Base-by-base conservation (phyloP, 768 basidiomycete species). In the Lactifluus volemus region DNA sequence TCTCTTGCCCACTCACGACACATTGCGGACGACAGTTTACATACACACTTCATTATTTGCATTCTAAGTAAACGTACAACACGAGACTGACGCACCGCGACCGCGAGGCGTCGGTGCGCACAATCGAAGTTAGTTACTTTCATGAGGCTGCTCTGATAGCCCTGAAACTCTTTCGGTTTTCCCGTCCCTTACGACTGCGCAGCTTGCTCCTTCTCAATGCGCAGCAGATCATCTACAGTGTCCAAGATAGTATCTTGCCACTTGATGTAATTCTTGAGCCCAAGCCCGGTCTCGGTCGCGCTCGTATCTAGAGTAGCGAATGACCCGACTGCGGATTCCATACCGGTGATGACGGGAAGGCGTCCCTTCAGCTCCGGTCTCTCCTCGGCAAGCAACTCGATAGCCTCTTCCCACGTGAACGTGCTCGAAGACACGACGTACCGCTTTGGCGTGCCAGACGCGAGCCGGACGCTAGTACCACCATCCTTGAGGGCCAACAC, bases 321-420 rank as follows among this genome's bases (percentile, higher is more conserved):
- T 11, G 29, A 36, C 56, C 11, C 30, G 11, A 63, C 1, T 1
- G 45, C 2, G 1, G 48, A 25, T 29, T 51, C 58, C 1, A 55
- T 36, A 6, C 49, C 62, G 17, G 56, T 63, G 14, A 64, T 30
- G 7, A 41, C 55, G 1, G 66, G 67, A 10, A 72, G 65, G 9
- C 71, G 63, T 4, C 32, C 64, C 55, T 59, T 65, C 10, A 72
- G 56, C 41, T 65, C 68, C 6, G 73, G 70, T 29, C 70, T 62
- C 15, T 61, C 63, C 8, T 49, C 44, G 0, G 50, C 61, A 15
- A 74, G 49, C 29, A 71, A 38, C 38, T 66, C 59, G 9, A 69
- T 63, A 1, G 67, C 72, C 11, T 69, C 70, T n/a, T 48, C 52
- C 69, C 65, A 73, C 5, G 67, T 68, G 49, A 71, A 67, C 19